Conservation (phyloP, 169 alveolate species). For the Cryptosporidium andersoni region DNA sequence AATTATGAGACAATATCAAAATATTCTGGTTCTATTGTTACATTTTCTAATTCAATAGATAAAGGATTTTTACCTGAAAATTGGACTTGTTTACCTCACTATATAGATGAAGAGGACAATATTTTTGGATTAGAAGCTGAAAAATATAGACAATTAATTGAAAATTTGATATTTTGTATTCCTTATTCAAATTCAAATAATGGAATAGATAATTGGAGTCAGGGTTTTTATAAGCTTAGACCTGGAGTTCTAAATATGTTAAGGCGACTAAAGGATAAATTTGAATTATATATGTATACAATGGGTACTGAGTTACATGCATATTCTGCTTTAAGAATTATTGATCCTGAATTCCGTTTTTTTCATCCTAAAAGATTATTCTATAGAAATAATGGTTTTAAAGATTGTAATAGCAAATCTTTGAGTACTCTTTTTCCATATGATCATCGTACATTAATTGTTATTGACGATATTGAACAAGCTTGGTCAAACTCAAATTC, state of each 20-base stretch:
- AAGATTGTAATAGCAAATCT: conserved; percentile 12
- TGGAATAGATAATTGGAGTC: conserved; percentile 13
- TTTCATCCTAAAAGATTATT: conserved; percentile 54
- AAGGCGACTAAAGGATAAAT: conserved; percentile 70
- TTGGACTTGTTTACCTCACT: conserved; percentile 13
- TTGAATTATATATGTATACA: conserved; percentile 81
- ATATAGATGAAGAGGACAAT: background rate
- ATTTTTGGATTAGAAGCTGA: background rate
- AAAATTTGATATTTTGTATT: conserved; percentile 53
- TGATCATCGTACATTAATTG: conserved; percentile 58
- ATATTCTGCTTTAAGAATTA: conserved; percentile 76
- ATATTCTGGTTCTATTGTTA: conserved; percentile 41
- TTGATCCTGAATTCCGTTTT: conserved; percentile 79
- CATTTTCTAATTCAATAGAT: background rate
- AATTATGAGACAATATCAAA: conserved; percentile 33
- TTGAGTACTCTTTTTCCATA: conserved; percentile 52
- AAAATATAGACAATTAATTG: conserved; percentile 16
- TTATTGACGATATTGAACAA: conserved; percentile 60
- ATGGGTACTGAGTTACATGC: conserved; percentile 87
- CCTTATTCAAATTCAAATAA: conserved; percentile 5
- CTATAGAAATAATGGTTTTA: conserved; percentile 61
- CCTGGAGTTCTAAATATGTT: conserved; percentile 85
- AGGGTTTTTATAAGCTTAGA: conserved; percentile 78
- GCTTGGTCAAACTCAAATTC: conserved; percentile 66
- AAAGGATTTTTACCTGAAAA: conserved; percentile 16